Evolutionary conservation across 306 rosid genomes (phyloP), one percentile per base, ranked within the genome.

Genomic region (Cyamopsis tetragonoloba): DNA sequence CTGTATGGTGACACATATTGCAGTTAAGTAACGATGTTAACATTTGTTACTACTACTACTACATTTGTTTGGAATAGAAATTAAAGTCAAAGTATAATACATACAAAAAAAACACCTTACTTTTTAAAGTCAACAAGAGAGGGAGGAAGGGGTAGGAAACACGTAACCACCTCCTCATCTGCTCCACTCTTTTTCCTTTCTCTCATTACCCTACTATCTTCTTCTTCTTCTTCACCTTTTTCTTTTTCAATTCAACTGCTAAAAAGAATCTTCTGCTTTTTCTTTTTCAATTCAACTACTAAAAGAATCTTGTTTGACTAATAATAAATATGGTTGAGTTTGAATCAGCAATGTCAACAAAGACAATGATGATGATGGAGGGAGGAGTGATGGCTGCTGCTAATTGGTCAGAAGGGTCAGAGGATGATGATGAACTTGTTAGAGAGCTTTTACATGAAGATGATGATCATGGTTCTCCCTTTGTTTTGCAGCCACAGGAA

Each of bases 371-470:
- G 47, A 79, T 81, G 85, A 87, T 83, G 66, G 76, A 73, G n/a
- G n/a, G n/a, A n/a, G n/a, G n/a, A 15, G 63, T 51, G 57, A 78
- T 77, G 79, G 62, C 62, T 9, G 24, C 72, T 18, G n/a, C 50
- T 38, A 63, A 28, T 66, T 84, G 89, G 92, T 66, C 87, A 49
- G 83, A 81, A 19, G 78, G 83, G 66, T 79, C 81, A 34, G 89
- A 87, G 47, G 49, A 73, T 26, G 88, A 85, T 72, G 92, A 86
- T 23, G 91, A 86, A 62, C 88, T 92, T 11, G 77, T 89, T 61
- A 83, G 67, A 76, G 93, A 85, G 85, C 96, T 89, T 63, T 65
- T 92, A 6, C 86, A 86, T 79, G 60, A 89, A n/a, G n/a, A n/a
- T n/a, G n/a, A n/a, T n/a, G n/a, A n/a, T n/a, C n/a, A n/a, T 44